Base-by-base conservation (phyloP, 2,329 filamentous ascomycete genomes). In the Colletotrichum sp. region DNA sequence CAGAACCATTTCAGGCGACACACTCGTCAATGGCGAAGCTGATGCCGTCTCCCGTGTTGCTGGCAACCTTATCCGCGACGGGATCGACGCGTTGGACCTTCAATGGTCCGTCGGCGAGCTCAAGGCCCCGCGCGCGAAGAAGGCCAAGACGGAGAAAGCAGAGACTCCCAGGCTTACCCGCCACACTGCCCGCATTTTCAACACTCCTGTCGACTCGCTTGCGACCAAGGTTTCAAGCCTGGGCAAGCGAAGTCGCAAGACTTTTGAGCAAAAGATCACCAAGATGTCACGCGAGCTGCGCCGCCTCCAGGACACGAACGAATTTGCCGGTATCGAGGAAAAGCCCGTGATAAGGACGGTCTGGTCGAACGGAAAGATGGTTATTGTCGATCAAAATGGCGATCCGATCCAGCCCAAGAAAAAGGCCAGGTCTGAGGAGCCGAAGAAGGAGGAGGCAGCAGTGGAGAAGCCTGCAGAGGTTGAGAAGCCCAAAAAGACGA, bases 331-430 rank as follows among this genome's bases (percentile, higher is more conserved):
- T 63, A 89, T 93, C 26, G 92, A 93, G 70, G 89, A 88, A 16
- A 85, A 88, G 69, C 91, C 91, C 7, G 88, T 93, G 6, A 59
- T 90, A 9, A 87, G 90, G 78, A 92, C 90, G 3, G 87, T 92
- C 30, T 93, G 92, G 92, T 90, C 90, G 79, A 93, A 93, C 78
- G 92, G 92, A 72, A 93, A 93, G 81, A 90, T 88, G 72, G 85
- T 93, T 55, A 86, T 89, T 52, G 86, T 87, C 73, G 86, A 87
- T 67, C 85, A 85, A 52, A 82, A 84, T 49, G 84, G 86, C 57
- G 55, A 69, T 30, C 85, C 85, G 7, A 80, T 83, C 12, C 82
- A 79, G 76, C 71, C 70, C 24, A 73, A 73, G 34, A 70, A 74
- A 55, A 67, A 76, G 30, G 52, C 79, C 49, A 83, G 81, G 63